phyloP scores from a whole-genome alignment of 352 stramenopile genomes.

The Lagenidium sp. region DNA sequence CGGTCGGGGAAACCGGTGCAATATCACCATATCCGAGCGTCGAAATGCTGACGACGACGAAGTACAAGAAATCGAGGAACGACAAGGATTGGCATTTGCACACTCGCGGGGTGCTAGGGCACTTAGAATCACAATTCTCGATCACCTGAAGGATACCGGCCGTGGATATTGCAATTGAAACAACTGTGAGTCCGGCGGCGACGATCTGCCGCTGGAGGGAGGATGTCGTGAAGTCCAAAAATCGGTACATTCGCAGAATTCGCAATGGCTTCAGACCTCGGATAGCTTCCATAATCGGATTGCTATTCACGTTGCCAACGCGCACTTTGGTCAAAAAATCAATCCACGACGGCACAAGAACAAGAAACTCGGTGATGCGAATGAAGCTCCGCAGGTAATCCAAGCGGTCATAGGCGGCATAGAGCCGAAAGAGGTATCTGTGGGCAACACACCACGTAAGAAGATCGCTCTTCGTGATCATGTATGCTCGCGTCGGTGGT shows the following conservation, averaged over 20 bases:
- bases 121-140: constrained; percentile 33
- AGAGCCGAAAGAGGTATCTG: constrained; percentile 46
- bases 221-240: constrained; percentile 65
- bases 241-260: constrained; percentile 59
- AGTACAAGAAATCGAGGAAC: constrained; percentile 74
- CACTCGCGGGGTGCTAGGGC: constrained; percentile 6
- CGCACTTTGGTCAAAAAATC: constrained; percentile 5
- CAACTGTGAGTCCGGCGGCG: constrained; percentile 49
- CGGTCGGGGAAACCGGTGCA: constrained; percentile 38
- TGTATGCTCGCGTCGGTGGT: neutral
- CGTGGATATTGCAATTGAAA: constrained; percentile 63
- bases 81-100: constrained; percentile 43
- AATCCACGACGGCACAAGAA: constrained; percentile 54
- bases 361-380: constrained; percentile 43
- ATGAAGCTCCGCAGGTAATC: constrained; percentile 45
- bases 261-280: constrained; percentile 44
- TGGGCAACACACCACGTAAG: neutral
- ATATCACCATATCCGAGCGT: constrained; percentile 83
- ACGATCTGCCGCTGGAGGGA: constrained; percentile 61
- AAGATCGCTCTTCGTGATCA: neutral
- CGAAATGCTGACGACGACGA: constrained; percentile 79
- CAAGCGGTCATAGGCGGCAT: constrained; percentile 49
- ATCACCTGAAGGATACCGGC: constrained; percentile 58
- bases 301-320: constrained; percentile 1
- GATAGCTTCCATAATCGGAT: constrained; percentile 10